Percentiles rank a stretch among this genome's conserved stretches.
phyloP scores from a whole-genome alignment of 2,329 filamentous ascomycete genomes.

The Conoideocrella luteorostrata region DNA sequence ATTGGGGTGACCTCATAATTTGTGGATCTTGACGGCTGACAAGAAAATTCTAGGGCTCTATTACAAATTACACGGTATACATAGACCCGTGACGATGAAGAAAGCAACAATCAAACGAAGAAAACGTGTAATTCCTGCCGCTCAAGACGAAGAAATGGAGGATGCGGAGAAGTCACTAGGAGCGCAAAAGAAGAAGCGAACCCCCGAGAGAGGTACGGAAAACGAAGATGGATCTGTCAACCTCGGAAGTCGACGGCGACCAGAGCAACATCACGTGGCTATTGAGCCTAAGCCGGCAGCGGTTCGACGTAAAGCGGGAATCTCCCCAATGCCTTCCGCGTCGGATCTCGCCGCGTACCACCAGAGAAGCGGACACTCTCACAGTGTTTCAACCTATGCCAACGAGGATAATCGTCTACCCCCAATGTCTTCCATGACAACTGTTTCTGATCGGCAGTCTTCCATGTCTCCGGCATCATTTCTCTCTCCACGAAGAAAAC shows the following conservation, averaged over 20 bases:
- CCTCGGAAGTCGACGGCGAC: conserved; percentile 48
- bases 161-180: conserved; percentile 42
- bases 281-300: conserved; percentile 39
- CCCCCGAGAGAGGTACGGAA: conserved; percentile 46
- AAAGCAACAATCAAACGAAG: conserved; percentile 94
- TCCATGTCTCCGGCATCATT: conserved; percentile 57
- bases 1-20: neutral
- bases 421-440: conserved; percentile 43
- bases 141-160: conserved; percentile 43
- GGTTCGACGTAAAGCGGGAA: conserved; percentile 35
- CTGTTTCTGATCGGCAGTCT: conserved; percentile 42
- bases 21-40: too few relatives aligned
- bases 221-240: conserved; percentile 62
- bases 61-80: conserved; percentile 90
- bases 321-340: conserved; percentile 35
- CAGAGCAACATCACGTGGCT: conserved; percentile 34
- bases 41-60: conserved; percentile 75
- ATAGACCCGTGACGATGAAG: conserved; percentile 97
- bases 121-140: conserved; percentile 85
- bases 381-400: conserved; percentile 33
- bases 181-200: conserved; percentile 29
- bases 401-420: conserved; percentile 54
- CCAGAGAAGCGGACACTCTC: conserved; percentile 34
- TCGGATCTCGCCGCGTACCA: conserved; percentile 47
- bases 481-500: conserved; percentile 54